Conservation (phyloP, 129 eudicot genomes). For the Centella asiatica region DNA sequence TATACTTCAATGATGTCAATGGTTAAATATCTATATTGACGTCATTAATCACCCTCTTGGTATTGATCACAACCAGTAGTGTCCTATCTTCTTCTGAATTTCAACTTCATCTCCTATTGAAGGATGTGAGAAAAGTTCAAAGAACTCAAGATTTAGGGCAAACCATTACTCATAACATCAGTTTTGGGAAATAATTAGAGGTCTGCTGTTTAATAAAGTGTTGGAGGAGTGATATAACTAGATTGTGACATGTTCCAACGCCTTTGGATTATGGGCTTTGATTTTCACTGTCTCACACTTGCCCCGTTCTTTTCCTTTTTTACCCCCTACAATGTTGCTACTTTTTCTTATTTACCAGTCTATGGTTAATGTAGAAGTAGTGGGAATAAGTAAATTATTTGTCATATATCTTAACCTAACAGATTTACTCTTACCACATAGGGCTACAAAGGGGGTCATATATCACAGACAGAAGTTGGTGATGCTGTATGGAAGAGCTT, state of each 20-base stretch:
- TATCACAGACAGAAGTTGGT: constrained; percentile 30
- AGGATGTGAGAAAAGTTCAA: neutral
- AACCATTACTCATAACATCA: neutral
- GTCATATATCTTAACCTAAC: neutral
- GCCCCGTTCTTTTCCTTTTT: no score
- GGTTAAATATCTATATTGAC: no score
- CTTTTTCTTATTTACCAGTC: neutral
- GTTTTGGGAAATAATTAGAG: neutral
- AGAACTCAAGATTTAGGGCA: neutral
- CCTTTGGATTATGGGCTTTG: neutral
- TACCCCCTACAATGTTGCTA: no score
- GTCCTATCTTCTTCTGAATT: no score
- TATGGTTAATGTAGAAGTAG: neutral
- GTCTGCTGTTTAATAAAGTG: neutral
- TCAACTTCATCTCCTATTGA: neutral
- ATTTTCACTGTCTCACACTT: neutral
- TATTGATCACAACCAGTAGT: no score
- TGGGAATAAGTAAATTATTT: no score
- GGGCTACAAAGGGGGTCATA: constrained; percentile 42
- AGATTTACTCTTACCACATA: constrained; percentile 10
- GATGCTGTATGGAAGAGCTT: constrained; percentile 45
- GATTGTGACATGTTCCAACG: neutral
- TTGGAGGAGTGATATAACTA: neutral
- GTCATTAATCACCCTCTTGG: no score
- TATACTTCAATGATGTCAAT: no score